Evolutionary conservation across 176 grass and related monocot genomes (phyloP).

Genomic region (Paspalum vaginatum): DNA sequence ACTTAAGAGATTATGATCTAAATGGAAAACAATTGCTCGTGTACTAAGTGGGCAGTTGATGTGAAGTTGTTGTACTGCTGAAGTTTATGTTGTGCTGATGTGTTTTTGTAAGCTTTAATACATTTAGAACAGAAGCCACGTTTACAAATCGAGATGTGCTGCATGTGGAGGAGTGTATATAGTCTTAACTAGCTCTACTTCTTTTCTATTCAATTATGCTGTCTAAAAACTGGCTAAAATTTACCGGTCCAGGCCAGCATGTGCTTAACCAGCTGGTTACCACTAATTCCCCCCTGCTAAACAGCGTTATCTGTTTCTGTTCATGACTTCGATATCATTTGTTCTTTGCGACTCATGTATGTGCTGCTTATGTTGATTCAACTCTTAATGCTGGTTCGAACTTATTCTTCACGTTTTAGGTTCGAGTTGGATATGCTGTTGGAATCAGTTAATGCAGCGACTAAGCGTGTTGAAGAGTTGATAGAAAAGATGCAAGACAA

Average conservation of each 20-base stretch:
- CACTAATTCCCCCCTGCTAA: background rate
- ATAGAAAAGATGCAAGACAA: constrained; percentile 99
- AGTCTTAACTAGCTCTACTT: background rate
- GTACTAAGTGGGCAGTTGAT: constrained; percentile 10
- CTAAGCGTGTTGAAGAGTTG: constrained; percentile 88
- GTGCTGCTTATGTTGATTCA: constrained; percentile 10
- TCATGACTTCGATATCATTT: constrained; percentile 3
- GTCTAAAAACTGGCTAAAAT: background rate
- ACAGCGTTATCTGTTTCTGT: background rate
- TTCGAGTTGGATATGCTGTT: constrained; percentile 99
- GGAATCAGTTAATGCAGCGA: constrained; percentile 94
- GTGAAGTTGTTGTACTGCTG: background rate
- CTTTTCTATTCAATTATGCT: background rate
- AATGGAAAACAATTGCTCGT: background rate
- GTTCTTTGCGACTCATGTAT: constrained; percentile 9
- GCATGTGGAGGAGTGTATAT: constrained; percentile 1
- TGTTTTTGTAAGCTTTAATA: background rate
- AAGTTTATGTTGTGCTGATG: background rate
- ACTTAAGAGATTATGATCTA: background rate
- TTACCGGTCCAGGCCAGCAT: background rate
- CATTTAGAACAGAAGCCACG: background rate
- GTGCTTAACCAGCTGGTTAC: background rate
- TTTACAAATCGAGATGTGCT: constrained; percentile 9
- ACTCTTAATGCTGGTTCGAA: constrained; percentile 22
- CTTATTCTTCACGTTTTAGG: constrained; percentile 47